Evolutionary conservation across 164 flowering plant genomes (phyloP).

Genomic region (Vitis cinerea): DNA sequence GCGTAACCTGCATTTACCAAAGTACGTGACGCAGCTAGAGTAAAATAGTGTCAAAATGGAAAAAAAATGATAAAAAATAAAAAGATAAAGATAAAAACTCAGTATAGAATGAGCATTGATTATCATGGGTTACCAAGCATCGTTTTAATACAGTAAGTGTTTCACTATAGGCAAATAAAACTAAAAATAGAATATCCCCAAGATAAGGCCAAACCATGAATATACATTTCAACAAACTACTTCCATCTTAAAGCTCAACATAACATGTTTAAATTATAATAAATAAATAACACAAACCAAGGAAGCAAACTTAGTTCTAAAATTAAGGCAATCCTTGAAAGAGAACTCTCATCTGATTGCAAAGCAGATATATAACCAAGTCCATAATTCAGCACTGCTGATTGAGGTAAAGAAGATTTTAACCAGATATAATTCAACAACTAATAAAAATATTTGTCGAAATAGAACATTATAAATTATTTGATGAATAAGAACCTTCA

Average conservation of each 20-base stretch:
- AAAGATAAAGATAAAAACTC: neutral
- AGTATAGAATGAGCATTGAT: neutral
- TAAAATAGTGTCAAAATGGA: neutral
- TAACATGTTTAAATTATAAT: too few relatives aligned
- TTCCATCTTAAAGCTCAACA: too few relatives aligned
- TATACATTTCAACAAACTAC: too few relatives aligned
- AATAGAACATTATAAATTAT: too few relatives aligned
- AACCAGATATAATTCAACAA: neutral
- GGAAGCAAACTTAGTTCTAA: neutral
- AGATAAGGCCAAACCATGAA: too few relatives aligned
- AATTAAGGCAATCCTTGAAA: neutral
- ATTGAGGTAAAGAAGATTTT: neutral
- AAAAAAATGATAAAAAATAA: too few relatives aligned
- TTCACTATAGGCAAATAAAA: too few relatives aligned
- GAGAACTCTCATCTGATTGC: neutral
- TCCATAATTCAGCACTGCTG: neutral
- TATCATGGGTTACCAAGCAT: too few relatives aligned
- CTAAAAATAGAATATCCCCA: too few relatives aligned
- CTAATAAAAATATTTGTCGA: too few relatives aligned
- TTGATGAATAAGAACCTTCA: too few relatives aligned
- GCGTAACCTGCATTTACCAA: conserved; percentile 47
- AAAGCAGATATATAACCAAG: neutral
- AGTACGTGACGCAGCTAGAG: neutral
- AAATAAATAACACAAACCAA: neutral
- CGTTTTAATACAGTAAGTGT: too few relatives aligned